These are phyloP conservation scores for Brassica nigra DNA, from an alignment of 345 rosid genomes.

Conservation along the genomic window DNA sequence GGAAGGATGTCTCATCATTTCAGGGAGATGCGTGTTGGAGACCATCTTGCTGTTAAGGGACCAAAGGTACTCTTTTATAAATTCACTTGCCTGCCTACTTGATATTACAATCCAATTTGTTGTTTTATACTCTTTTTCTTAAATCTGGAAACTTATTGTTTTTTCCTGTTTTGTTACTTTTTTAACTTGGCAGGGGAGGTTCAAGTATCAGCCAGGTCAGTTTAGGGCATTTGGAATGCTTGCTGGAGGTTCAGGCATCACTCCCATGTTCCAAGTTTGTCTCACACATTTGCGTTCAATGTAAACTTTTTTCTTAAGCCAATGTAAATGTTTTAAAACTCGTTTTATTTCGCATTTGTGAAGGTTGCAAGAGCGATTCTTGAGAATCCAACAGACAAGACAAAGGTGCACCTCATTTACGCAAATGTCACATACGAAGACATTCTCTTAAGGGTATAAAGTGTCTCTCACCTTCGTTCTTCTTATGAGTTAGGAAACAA, in stretches of 20 bases:
- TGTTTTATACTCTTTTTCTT: not conserved
- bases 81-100: not conserved
- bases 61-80: conserved; percentile 67
- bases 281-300: not conserved
- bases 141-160: conserved; percentile 1
- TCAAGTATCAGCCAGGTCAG: conserved; percentile 82
- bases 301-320: not conserved
- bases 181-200: conserved; percentile 72
- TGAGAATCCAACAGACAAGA: conserved; percentile 83
- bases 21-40: conserved; percentile 87
- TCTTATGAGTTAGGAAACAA: not conserved
- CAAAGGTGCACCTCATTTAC: conserved; percentile 83
- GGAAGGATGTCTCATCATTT: conserved; percentile 99
- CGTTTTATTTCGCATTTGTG: not conserved
- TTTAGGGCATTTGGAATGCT: conserved; percentile 96
- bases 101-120: not conserved
- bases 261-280: conserved; percentile 97
- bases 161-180: not conserved
- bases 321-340: not conserved
- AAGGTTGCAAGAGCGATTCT: conserved; percentile 93
- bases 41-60: conserved; percentile 86
- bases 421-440: conserved; percentile 88
- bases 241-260: conserved; percentile 99
- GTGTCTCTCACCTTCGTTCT: not conserved
- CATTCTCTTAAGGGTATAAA: conserved; percentile 85